These are phyloP conservation scores for Botryotinia convoluta DNA, from an alignment of 2,329 filamentous ascomycete species.

Conservation along the genomic window DNA sequence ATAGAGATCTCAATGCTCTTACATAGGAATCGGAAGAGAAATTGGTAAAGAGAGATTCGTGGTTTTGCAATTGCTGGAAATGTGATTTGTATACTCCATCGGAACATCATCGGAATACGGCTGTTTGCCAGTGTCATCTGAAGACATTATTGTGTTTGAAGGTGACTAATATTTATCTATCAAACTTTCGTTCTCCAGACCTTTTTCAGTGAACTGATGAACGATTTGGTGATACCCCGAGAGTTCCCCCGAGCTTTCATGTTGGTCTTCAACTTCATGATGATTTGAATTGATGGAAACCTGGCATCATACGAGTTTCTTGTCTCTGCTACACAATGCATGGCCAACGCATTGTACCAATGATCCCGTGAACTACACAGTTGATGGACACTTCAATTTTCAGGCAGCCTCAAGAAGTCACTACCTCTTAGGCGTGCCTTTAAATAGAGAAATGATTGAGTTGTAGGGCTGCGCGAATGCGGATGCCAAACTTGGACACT, in stretches of 20 bases:
- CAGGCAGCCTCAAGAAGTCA: neutral
- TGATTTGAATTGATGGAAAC: neutral
- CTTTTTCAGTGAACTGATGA: neutral
- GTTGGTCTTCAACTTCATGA: neutral
- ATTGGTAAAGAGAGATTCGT: neutral
- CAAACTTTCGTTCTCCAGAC: neutral
- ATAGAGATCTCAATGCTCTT: neutral
- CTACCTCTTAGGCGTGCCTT: neutral
- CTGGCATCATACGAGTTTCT: conserved; percentile 2
- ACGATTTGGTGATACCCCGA: neutral
- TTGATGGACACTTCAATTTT: neutral
- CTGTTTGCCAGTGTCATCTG: neutral
- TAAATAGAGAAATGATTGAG: neutral
- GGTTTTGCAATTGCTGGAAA: neutral
- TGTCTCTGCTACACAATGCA: conserved; percentile 9
- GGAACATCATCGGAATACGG: neutral
- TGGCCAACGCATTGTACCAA: conserved; percentile 13
- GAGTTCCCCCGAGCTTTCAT: neutral
- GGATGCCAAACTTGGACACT: conserved; percentile 4
- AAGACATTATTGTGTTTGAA: neutral
- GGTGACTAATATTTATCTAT: neutral
- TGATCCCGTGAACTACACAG: conserved; percentile 8
- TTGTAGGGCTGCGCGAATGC: conserved; percentile 9
- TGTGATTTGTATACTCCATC: neutral
- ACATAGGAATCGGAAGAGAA: neutral